Percentiles rank a stretch among this genome's conserved stretches.
phyloP scores from a whole-genome alignment of 352 stramenopile genomes.

The Blastocystis sp. region DNA sequence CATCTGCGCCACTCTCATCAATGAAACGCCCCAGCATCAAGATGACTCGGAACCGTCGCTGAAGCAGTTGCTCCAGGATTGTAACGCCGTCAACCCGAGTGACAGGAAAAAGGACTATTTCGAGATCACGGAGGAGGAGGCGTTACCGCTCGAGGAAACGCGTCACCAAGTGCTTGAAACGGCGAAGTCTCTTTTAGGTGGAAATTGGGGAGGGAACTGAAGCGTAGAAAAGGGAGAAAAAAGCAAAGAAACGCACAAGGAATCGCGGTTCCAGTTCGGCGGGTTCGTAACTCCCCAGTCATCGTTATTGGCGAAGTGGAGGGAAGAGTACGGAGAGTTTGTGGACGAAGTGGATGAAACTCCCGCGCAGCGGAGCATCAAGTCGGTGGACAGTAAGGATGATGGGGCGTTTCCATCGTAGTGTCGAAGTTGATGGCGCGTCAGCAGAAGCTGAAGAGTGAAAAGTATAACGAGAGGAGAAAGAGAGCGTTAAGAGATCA shows the following conservation, averaged over 20 bases:
- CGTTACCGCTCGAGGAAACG: not conserved
- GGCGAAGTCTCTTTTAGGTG: not conserved
- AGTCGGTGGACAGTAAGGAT: not conserved
- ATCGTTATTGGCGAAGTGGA: not conserved
- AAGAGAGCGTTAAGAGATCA: not conserved
- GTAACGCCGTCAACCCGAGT: not conserved
- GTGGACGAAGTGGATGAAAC: not conserved
- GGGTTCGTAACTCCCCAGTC: not conserved
- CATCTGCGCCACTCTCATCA: not conserved
- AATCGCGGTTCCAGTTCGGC: conserved; percentile 13
- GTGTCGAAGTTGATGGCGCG: not conserved
- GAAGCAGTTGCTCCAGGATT: not conserved
- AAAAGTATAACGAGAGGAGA: conserved; percentile 41
- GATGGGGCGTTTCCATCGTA: not conserved
- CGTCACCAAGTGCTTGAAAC: not conserved
- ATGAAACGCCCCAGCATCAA: not conserved
- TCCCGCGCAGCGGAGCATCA: not conserved
- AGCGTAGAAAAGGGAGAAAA: not conserved
- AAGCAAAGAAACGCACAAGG: not conserved
- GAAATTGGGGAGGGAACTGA: not conserved
- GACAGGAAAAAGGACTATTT: conserved; percentile 2
- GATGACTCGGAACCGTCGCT: not conserved
- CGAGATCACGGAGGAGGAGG: not conserved
- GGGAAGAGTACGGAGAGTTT: not conserved
- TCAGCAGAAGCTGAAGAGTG: not conserved